Base-by-base conservation (phyloP, 768 basidiomycete genomes). In the Tricholoma saponaceum region DNA sequence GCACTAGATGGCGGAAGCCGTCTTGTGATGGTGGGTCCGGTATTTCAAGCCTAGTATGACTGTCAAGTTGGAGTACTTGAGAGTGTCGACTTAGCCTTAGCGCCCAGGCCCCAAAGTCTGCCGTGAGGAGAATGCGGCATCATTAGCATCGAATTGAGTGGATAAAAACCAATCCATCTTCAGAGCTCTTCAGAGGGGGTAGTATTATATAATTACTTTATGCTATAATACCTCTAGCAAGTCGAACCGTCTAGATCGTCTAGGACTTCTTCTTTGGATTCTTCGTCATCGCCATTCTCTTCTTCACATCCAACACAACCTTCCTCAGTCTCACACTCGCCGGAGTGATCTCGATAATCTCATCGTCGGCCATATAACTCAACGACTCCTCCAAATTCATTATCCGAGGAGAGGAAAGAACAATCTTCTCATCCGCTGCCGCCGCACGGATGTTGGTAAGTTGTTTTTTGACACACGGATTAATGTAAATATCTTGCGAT, bases 391-490 rank as follows among this genome's bases (percentile, higher is more conserved):
- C 79, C 3, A 81, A 64, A 1, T 68, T 73, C 78, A 81, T 79
- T 5, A 73, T 58, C 22, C 68, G 64, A 25, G 79, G 78, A 9
- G 75, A 74, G 1, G 77, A 71, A 26, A 80, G 64, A 13, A 79
- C 79, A 16, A 81, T 76, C 60, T 81, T 80, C 53, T 81, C 79
- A 46, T 80, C 79, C 1, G 79, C 79, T 8, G 65, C 76, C 0
- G 78, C 79, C 5, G 78, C 74, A 1, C 79, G 74, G 51, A 81
- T 74, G 65, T 81, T 80, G 4, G 79, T 81, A 23, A 81, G 69
- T 63, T 78, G 76, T 59, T 80, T 81, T 60, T 80, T 80, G 58
- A 76, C 62, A 55, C 73, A 75, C 0, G 79, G 79, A 64, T 81
- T 80, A 18, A 80, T 60, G 55, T 77, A 76, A n/a, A 81, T 64